Evolutionary conservation across 164 flowering plant genomes (phyloP).

Genomic region (Umbilicus rupestris): DNA sequence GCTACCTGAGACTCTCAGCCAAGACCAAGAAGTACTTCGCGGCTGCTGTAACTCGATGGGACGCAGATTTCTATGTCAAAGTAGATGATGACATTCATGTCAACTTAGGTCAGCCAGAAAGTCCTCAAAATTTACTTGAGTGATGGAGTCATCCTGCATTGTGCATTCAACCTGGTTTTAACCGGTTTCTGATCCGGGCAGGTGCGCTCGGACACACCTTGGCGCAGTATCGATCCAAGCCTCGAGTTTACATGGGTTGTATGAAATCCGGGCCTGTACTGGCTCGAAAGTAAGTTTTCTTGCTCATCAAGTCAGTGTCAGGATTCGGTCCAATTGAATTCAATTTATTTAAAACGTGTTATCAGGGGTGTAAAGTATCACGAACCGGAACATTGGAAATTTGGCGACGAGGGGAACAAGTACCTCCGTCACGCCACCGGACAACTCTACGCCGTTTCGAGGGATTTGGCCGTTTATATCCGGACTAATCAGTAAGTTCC

Average conservation of each 20-base stretch:
- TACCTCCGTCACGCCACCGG: constrained; percentile 99
- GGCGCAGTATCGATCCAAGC: constrained; percentile 58
- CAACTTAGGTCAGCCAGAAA: neutral
- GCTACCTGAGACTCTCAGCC: neutral
- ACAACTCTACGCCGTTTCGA: constrained; percentile 84
- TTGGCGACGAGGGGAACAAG: constrained; percentile 88
- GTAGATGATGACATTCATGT: constrained; percentile 4
- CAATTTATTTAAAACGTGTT: constrained; percentile 1
- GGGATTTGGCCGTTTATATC: constrained; percentile 74
- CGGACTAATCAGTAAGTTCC: constrained; percentile 72
- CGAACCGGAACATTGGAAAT: constrained; percentile 96
- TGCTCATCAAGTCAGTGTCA: neutral
- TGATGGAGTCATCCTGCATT: neutral
- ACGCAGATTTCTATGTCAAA: constrained; percentile 2
- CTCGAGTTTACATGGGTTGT: constrained; percentile 87
- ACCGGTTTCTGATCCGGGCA: constrained; percentile 22
- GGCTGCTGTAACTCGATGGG: neutral
- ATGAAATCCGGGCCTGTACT: constrained; percentile 98
- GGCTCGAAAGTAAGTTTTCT: constrained; percentile 63
- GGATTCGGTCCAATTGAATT: neutral
- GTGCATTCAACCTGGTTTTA: constrained; percentile 6
- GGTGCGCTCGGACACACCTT: constrained; percentile 79
- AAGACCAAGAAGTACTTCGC: constrained; percentile 1
- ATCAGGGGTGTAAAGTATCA: constrained; percentile 87
- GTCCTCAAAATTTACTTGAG: neutral